Base-by-base conservation (phyloP, 2,329 filamentous ascomycete genomes). In the Pseudocercospora fijiensis region DNA sequence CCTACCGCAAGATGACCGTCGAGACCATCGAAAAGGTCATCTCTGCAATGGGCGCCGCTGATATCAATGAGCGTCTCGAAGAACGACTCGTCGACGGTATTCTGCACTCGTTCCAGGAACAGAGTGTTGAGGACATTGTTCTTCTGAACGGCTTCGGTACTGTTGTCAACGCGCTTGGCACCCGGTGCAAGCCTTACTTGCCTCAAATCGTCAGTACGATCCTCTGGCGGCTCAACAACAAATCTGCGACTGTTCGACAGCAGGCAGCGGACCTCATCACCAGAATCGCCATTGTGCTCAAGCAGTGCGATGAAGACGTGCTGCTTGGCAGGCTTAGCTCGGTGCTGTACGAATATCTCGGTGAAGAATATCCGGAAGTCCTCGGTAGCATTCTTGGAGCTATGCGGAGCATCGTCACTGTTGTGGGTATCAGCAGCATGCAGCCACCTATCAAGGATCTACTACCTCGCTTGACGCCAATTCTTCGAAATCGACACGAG, bases 1-100 rank as follows among this genome's bases (percentile, higher is more conserved):
- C 94, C 0, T 99, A 99, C 78, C 89, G 95, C 57, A 98, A 98
- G 83, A 99, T 99, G 95, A 97, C 95, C 0, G 90, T 99, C 33
- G 95, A 99, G 81, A 98, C 95, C 0, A 88, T 98, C 8, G 95
- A 99, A 80, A 99, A 98, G 80, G 88, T 98, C 55, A 90, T 99
- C 72, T 92, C 94, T 16, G 92, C 92, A 61, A 84, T 98, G 60
- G 95, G 95, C 61, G 93, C 94, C 7, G 94, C 95, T 37, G 95
- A 99, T 75, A 93, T 99, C 71, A 90, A 91, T 24, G 91, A 96
- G 78, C 87, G 94, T 45, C 80, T 99, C 37, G 95, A 99, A 78
- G 95, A 98, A 78, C 86, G 92, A 55, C 85, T 99, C 18, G 92
- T 99, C 59, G 95, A 99, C 72, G 95, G 95, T 76, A 95, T 99